These are phyloP conservation scores for Berberis vulgaris DNA, from an alignment of 164 flowering plant genomes.

Conservation along the genomic window DNA sequence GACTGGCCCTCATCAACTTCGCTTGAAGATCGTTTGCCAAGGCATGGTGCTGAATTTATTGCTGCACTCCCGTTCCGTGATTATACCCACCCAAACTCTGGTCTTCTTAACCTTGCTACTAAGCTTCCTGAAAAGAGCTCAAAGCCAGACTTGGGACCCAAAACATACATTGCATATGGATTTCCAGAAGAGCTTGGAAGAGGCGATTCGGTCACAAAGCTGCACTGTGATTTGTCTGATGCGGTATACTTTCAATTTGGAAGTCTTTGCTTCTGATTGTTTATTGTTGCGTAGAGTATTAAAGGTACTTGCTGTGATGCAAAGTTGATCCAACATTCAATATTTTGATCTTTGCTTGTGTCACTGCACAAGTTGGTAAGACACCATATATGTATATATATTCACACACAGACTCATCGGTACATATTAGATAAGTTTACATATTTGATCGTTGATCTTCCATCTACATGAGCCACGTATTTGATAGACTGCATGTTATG, in stretches of 20 bases:
- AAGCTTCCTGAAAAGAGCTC: constrained; percentile 45
- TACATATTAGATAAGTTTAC: no score
- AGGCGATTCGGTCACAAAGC: constrained; percentile 80
- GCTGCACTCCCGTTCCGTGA: constrained; percentile 60
- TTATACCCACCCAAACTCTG: constrained; percentile 62
- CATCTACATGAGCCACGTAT: no score
- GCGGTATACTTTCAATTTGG: constrained; percentile 33
- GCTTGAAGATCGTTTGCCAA: constrained; percentile 68
- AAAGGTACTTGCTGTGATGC: neutral
- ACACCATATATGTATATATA: no score
- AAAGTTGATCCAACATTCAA: constrained; percentile 2
- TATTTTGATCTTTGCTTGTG: no score
- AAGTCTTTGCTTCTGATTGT: neutral
- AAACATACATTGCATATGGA: constrained; percentile 78
- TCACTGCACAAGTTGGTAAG: no score
- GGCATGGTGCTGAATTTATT: constrained; percentile 72
- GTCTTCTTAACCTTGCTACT: constrained; percentile 63
- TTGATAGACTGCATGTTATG: no score
- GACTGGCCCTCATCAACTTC: constrained; percentile 77
- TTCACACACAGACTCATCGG: no score
- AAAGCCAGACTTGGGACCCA: constrained; percentile 79
- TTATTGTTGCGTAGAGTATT: neutral
- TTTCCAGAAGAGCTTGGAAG: constrained; percentile 58
- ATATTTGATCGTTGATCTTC: no score
- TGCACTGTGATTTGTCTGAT: constrained; percentile 79